Conservation (phyloP, 306 rosid genomes). For the Astragalus glycyphyllos region DNA sequence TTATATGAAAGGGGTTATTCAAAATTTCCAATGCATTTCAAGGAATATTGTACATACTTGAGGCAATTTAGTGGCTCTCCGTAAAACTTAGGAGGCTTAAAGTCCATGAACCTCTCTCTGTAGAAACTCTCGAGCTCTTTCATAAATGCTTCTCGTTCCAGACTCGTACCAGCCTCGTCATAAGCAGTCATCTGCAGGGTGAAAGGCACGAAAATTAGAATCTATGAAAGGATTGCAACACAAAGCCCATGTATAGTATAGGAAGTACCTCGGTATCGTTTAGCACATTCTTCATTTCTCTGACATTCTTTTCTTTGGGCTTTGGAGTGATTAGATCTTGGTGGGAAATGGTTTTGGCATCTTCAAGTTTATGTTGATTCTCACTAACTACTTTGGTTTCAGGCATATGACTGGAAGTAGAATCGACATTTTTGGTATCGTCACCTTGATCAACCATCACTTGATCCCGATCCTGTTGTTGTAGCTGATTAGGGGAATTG, state of each 20-base stretch:
- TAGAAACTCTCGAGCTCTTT: slow-evolving; percentile 73
- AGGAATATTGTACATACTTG: slow-evolving; percentile 57
- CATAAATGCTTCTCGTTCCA: slow-evolving; percentile 71
- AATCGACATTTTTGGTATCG: slow-evolving; percentile 28
- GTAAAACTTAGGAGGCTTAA: slow-evolving; percentile 84
- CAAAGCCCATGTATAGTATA: background rate
- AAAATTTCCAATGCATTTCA: background rate
- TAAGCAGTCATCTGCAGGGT: slow-evolving; percentile 55
- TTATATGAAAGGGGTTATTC: slow-evolving; percentile 17
- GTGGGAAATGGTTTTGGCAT: slow-evolving; percentile 25
- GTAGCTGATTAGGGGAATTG: slow-evolving; percentile 32
- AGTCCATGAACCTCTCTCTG: slow-evolving; percentile 69
- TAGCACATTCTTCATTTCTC: slow-evolving; percentile 48
- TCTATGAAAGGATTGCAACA: background rate
- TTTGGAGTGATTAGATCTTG: slow-evolving; percentile 45
- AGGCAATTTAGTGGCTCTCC: slow-evolving; percentile 84
- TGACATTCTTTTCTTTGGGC: slow-evolving; percentile 46
- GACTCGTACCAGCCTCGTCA: slow-evolving; percentile 55
- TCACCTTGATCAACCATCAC: slow-evolving; percentile 46
- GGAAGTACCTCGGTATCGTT: slow-evolving; percentile 54
- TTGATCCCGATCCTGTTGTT: slow-evolving; percentile 34
- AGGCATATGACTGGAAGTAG: slow-evolving; percentile 30
- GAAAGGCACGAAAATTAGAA: slow-evolving; percentile 8
- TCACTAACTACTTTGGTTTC: slow-evolving; percentile 38
- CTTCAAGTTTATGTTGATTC: slow-evolving; percentile 42